These are phyloP conservation scores for Moricandia moricandioides DNA, from an alignment of 345 rosid genomes.

Conservation along the genomic window DNA sequence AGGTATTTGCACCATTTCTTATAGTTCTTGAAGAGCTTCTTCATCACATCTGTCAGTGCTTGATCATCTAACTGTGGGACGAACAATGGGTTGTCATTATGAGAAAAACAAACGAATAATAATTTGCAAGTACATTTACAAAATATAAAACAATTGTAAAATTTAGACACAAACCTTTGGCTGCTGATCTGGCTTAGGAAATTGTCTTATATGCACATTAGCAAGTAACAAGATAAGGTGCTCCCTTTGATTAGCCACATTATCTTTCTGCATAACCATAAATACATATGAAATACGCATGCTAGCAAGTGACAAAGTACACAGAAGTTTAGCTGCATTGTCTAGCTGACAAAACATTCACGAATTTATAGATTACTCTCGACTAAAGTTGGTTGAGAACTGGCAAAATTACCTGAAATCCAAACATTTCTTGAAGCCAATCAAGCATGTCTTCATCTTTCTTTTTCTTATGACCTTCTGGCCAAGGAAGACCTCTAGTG, in stretches of 20 bases:
- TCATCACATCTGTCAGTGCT: slow-evolving; percentile 96
- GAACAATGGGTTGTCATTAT: background rate
- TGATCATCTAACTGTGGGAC: slow-evolving; percentile 80
- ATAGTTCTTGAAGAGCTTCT: slow-evolving; percentile 96
- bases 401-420: slow-evolving; percentile 73
- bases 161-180: slow-evolving; percentile 73
- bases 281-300: slow-evolving; percentile 4
- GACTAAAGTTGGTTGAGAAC: background rate
- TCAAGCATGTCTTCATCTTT: slow-evolving; percentile 91
- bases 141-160: background rate
- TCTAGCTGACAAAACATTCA: background rate
- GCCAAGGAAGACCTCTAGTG: slow-evolving; percentile 99
- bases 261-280: slow-evolving; percentile 70
- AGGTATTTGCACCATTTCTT: slow-evolving; percentile 98
- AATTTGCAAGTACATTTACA: background rate
- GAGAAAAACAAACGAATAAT: background rate
- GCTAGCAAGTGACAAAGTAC: background rate
- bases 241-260: slow-evolving; percentile 98
- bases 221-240: slow-evolving; percentile 93
- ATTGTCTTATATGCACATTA: slow-evolving; percentile 91
- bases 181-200: slow-evolving; percentile 96
- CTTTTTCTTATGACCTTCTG: slow-evolving; percentile 73
- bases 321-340: slow-evolving; percentile 5
- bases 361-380: background rate
- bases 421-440: slow-evolving; percentile 99